These are phyloP conservation scores for Penicillium sp. DNA, from an alignment of 2,329 filamentous ascomycete genomes.

Conservation along the genomic window DNA sequence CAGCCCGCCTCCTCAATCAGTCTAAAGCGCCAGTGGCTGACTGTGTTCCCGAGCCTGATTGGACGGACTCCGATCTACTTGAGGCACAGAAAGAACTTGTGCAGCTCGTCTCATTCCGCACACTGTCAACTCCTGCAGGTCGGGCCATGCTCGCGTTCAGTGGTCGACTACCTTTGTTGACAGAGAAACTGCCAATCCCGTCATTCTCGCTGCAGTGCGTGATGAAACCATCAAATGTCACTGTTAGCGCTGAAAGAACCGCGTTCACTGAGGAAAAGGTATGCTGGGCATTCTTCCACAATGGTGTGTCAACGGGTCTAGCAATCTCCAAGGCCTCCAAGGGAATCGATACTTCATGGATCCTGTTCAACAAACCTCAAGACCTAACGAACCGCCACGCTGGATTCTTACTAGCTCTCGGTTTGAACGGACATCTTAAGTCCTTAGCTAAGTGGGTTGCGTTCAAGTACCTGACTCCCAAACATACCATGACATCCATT, in stretches of 20 bases:
- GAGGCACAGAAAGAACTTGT: constrained; percentile 92
- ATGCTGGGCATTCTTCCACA: constrained; percentile 98
- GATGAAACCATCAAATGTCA: constrained; percentile 88
- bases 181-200: constrained; percentile 84
- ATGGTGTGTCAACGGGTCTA: constrained; percentile 88
- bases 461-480: constrained; percentile 98
- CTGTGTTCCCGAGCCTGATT: constrained; percentile 70
- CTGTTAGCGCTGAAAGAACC: constrained; percentile 86
- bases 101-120: constrained; percentile 81
- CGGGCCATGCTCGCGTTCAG: constrained; percentile 86
- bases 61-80: constrained; percentile 82
- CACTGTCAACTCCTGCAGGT: constrained; percentile 83
- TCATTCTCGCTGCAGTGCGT: constrained; percentile 91
- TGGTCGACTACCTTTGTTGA: constrained; percentile 82
- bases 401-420: constrained; percentile 85
- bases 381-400: constrained; percentile 96
- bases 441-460: constrained; percentile 96
- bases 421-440: constrained; percentile 92
- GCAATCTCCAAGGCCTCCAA: constrained; percentile 87
- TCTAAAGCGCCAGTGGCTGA: constrained; percentile 77
- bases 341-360: constrained; percentile 98
- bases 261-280: constrained; percentile 94
- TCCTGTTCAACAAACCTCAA: constrained; percentile 92
- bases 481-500: constrained; percentile 98
- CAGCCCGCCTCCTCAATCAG: constrained; percentile 80